Conservation (phyloP, 306 rosid genomes). For the Acacia acuminata region DNA sequence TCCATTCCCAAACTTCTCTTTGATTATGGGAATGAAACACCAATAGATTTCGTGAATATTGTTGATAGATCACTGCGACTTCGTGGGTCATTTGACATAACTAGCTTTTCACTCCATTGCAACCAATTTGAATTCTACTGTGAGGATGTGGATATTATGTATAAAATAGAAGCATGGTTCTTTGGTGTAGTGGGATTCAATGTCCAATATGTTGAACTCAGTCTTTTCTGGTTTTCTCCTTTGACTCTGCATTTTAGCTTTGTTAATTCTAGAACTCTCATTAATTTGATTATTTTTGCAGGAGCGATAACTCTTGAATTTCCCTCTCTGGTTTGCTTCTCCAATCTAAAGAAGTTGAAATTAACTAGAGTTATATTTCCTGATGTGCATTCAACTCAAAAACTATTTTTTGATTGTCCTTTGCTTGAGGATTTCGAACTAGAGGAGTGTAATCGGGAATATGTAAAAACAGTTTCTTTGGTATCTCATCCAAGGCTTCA, state of each 20-base stretch:
- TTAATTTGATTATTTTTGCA: no score
- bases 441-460: no score
- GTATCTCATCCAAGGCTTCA: no score
- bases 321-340: no score
- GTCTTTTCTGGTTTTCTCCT: background rate
- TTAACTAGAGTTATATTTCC: no score
- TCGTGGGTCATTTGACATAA: background rate
- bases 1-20: background rate
- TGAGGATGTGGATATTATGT: background rate
- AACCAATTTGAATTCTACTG: accelerated
- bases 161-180: conserved; percentile 15
- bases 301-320: no score
- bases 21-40: background rate
- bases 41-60: conserved; percentile 25
- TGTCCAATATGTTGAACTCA: conserved; percentile 3
- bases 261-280: conserved; percentile 2
- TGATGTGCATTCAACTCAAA: no score
- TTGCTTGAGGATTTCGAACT: no score
- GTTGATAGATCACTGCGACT: conserved; percentile 18
- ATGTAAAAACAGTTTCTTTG: no score
- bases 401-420: no score
- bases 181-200: conserved; percentile 2
- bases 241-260: conserved; percentile 15
- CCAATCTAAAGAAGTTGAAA: no score
- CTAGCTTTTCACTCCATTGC: background rate